Percentiles rank a stretch among this genome's conserved stretches.
These are phyloP conservation scores for Claviceps sp. DNA, from an alignment of 2,329 filamentous ascomycete genomes.

Conservation along the genomic window DNA sequence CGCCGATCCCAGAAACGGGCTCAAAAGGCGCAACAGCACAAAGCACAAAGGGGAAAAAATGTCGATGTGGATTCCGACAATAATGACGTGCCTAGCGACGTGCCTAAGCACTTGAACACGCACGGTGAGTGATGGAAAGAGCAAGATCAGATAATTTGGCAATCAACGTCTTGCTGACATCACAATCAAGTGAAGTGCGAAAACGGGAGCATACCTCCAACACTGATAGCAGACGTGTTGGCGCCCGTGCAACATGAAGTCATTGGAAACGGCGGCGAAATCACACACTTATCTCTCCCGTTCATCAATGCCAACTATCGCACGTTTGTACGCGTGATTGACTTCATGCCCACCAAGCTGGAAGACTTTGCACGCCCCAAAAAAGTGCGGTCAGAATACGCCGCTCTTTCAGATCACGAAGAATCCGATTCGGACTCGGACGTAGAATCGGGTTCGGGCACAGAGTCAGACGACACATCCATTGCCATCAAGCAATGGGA, in stretches of 20 bases:
- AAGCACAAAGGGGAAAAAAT: constrained; percentile 5
- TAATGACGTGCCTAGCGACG: constrained; percentile 10
- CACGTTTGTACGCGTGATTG: constrained; percentile 60
- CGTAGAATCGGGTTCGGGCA: not conserved
- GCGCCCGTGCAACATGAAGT: constrained; percentile 27
- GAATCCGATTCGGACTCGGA: constrained; percentile 13
- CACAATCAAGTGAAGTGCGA: constrained; percentile 31
- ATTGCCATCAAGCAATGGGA: constrained; percentile 42
- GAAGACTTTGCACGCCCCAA: constrained; percentile 53
- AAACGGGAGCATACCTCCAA: constrained; percentile 22
- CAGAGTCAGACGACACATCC: constrained; percentile 14
- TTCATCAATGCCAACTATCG: constrained; percentile 65
- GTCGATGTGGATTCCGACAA: constrained; percentile 14
- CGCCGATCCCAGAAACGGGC: constrained; percentile 8
- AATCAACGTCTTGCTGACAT: not conserved
- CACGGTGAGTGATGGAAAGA: constrained; percentile 13
- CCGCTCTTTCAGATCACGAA: constrained; percentile 32
- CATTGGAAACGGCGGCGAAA: constrained; percentile 23
- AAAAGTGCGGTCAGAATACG: constrained; percentile 29
- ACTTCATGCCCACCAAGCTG: constrained; percentile 60
- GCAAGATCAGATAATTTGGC: not conserved
- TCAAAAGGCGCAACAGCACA: constrained; percentile 1
- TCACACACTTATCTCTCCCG: constrained; percentile 37
- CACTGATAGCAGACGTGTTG: constrained; percentile 26
- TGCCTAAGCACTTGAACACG: constrained; percentile 16